phyloP scores from a whole-genome alignment of 169 alveolate species.

The Cryptosporidium baileyi region DNA sequence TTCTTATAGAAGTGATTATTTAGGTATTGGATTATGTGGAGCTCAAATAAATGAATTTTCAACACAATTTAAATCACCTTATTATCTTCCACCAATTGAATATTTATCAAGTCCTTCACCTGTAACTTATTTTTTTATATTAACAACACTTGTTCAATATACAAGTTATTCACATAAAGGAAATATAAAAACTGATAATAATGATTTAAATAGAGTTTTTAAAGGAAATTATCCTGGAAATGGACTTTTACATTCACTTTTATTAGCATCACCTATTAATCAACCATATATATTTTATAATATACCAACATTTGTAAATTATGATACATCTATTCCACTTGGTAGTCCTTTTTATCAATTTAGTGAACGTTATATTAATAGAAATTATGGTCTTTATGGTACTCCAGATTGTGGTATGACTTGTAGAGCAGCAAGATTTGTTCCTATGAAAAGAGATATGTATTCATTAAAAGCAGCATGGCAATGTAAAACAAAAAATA shows the following conservation, averaged over 20 bases:
- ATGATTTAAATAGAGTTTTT: conserved; percentile 6
- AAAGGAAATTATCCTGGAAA: conserved; percentile 36
- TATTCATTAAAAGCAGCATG: conserved; percentile 41
- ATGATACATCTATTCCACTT: conserved; percentile 11
- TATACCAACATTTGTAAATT: conserved; percentile 29
- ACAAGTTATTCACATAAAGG: conserved; percentile 37
- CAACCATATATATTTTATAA: conserved; percentile 20
- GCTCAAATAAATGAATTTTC: conserved; percentile 5
- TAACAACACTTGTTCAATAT: conserved; percentile 34
- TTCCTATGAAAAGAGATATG: conserved; percentile 44
- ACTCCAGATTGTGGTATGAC: conserved; percentile 54
- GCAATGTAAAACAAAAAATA: conserved; percentile 29
- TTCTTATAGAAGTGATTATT: conserved; percentile 3
- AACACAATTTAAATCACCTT: conserved; percentile 63
- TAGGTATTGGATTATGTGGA: conserved; percentile 57
- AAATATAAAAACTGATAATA: conserved; percentile 26
- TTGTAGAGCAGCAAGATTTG: conserved; percentile 66
- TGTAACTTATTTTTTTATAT: conserved; percentile 16
- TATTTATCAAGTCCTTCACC: conserved; percentile 63
- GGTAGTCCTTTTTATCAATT: conserved; percentile 56
- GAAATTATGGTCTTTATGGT: conserved; percentile 43
- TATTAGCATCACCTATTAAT: conserved; percentile 28
- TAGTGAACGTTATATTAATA: conserved; percentile 28
- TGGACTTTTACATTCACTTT: conserved; percentile 51
- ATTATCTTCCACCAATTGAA: conserved; percentile 52